phyloP scores from a whole-genome alignment of 2,329 filamentous ascomycete genomes.

The Lasiodiplodia sp. region DNA sequence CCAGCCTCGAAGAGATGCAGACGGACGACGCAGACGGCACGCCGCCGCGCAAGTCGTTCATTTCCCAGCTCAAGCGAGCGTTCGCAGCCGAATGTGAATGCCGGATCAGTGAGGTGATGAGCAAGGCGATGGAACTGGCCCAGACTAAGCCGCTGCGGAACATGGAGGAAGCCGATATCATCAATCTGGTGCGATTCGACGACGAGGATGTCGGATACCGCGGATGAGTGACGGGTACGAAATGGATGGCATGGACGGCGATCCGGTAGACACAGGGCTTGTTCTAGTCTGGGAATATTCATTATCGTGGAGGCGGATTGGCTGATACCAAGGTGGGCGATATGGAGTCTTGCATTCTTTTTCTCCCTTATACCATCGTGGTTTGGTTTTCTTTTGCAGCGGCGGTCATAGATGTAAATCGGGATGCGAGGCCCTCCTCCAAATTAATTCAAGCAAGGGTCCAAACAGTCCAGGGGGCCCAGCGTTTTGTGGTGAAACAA shows the following conservation, averaged over 20 bases:
- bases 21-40: conserved; percentile 5
- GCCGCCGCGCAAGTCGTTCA: conserved; percentile 25
- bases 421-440: not conserved
- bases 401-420: not conserved
- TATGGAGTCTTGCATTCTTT: not conserved
- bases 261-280: not conserved
- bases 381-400: not conserved
- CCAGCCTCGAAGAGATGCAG: conserved; percentile 19
- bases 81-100: conserved; percentile 7
- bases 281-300: not conserved
- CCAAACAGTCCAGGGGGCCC: not conserved
- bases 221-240: not conserved
- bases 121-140: conserved; percentile 10
- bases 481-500: not conserved
- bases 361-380: not conserved
- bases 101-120: not conserved
- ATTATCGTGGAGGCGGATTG: not conserved
- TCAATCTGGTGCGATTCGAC: conserved; percentile 5
- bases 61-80: conserved; percentile 20
- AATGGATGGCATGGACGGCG: not conserved
- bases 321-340: not conserved
- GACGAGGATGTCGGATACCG: not conserved
- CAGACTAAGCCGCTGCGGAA: not conserved
- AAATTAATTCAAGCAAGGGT: not conserved
- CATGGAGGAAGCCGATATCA: not conserved